These are phyloP conservation scores for Podaxis sp. DNA, from an alignment of 768 basidiomycete species.

Conservation along the genomic window DNA sequence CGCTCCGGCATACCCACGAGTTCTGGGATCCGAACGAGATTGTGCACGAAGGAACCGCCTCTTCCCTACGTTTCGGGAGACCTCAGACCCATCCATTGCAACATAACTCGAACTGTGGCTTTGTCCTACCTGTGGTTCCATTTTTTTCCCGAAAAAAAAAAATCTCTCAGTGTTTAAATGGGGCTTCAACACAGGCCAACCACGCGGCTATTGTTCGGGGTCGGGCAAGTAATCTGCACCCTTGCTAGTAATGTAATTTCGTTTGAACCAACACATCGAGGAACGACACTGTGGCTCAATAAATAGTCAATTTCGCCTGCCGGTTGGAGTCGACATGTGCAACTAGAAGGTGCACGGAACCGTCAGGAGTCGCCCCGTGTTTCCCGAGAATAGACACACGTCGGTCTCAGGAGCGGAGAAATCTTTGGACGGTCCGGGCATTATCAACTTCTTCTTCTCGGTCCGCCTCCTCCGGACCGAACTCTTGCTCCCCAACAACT, in stretches of 20 bases:
- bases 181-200: too few relatives aligned
- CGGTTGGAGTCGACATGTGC: background rate
- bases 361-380: background rate
- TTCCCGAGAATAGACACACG: background rate
- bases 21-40: background rate
- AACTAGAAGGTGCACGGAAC: background rate
- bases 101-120: too few relatives aligned
- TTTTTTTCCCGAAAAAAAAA: too few relatives aligned
- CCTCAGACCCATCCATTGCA: background rate
- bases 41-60: background rate
- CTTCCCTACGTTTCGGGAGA: background rate
- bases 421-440: slow-evolving; percentile 22
- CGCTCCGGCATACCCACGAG: background rate
- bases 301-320: background rate
- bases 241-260: too few relatives aligned
- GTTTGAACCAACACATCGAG: too few relatives aligned
- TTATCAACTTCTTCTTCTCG: slow-evolving; percentile 18
- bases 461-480: slow-evolving; percentile 26
- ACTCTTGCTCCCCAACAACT: slow-evolving; percentile 5
- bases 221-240: too few relatives aligned
- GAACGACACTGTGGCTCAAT: background rate
- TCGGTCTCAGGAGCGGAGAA: slow-evolving; percentile 4
- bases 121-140: too few relatives aligned
- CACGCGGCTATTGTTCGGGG: too few relatives aligned
- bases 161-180: too few relatives aligned